A percentile compares a stretch with the other conserved stretches of the same genome.
These are phyloP conservation scores for Ramaria sp. DNA, from an alignment of 768 basidiomycete species.

Conservation along the genomic window DNA sequence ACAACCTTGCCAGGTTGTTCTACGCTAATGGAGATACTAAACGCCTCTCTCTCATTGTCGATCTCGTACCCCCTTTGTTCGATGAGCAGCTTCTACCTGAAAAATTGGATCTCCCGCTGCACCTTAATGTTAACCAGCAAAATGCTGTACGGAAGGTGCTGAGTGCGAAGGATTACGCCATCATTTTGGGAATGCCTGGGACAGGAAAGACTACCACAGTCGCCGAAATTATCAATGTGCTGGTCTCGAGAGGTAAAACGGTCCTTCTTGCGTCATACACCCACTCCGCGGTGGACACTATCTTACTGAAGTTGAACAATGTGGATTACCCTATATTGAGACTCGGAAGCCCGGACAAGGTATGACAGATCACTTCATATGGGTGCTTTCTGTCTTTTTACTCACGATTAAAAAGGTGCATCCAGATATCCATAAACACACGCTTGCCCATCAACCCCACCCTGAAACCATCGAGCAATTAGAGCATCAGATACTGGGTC, in stretches of 20 bases:
- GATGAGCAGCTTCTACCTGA: slow-evolving; percentile 19
- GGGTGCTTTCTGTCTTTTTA: neutral
- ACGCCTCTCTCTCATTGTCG: slow-evolving; percentile 69
- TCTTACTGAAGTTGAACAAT: slow-evolving; percentile 69
- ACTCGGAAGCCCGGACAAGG: slow-evolving; percentile 89
- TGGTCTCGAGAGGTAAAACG: slow-evolving; percentile 75
- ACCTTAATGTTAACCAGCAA: slow-evolving; percentile 64
- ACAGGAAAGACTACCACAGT: slow-evolving; percentile 97
- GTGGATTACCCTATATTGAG: slow-evolving; percentile 66
- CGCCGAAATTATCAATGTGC: slow-evolving; percentile 69
- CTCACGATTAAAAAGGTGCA: slow-evolving; percentile 51
- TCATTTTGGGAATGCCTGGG: slow-evolving; percentile 96
- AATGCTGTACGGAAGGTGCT: slow-evolving; percentile 65
- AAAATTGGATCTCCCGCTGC: slow-evolving; percentile 19
- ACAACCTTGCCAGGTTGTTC: slow-evolving; percentile 85
- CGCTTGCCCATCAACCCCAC: slow-evolving; percentile 42
- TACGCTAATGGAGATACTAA: slow-evolving; percentile 63
- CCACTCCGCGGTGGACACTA: slow-evolving; percentile 98
- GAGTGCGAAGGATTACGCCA: slow-evolving; percentile 76
- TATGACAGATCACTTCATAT: slow-evolving; percentile 19
- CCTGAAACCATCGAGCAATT: slow-evolving; percentile 71
- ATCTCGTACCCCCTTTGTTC: slow-evolving; percentile 63
- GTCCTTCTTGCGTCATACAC: slow-evolving; percentile 90
- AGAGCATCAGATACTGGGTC: slow-evolving; percentile 72
- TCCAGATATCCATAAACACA: slow-evolving; percentile 64